phyloP scores from a whole-genome alignment of 164 flowering plant genomes.

The Buxus sempervirens region DNA sequence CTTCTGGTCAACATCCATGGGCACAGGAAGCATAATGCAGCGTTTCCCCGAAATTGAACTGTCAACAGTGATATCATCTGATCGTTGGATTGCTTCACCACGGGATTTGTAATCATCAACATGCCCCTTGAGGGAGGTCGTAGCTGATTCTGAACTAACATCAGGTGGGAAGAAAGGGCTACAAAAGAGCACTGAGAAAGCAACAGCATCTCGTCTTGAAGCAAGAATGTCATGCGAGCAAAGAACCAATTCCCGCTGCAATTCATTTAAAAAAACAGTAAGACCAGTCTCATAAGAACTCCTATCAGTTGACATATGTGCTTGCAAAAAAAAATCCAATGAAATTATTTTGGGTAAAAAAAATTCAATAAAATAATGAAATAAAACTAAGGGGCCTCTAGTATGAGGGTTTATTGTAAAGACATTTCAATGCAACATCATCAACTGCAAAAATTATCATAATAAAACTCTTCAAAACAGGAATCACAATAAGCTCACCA shows the following conservation, averaged over 20 bases:
- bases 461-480: too few relatives aligned
- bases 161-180: slow-evolving; percentile 63
- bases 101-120: slow-evolving; percentile 55
- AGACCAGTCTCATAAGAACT: not conserved
- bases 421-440: too few relatives aligned
- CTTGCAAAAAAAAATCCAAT: too few relatives aligned
- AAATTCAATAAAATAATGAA: too few relatives aligned
- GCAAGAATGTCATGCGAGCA: slow-evolving; percentile 84
- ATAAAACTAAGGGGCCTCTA: too few relatives aligned
- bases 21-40: slow-evolving; percentile 23
- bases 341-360: too few relatives aligned
- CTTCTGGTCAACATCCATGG: slow-evolving; percentile 61
- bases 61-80: slow-evolving; percentile 82
- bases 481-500: too few relatives aligned
- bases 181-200: slow-evolving; percentile 49
- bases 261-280: not conserved
- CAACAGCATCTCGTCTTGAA: slow-evolving; percentile 59
- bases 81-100: slow-evolving; percentile 69
- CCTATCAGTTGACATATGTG: too few relatives aligned
- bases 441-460: too few relatives aligned
- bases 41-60: slow-evolving; percentile 52
- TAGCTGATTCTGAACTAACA: slow-evolving; percentile 88
- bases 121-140: slow-evolving; percentile 74
- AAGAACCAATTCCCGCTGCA: slow-evolving; percentile 86
- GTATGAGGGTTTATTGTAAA: too few relatives aligned